These are phyloP conservation scores for Alisma plantagoaquatica DNA, from an alignment of 106 monocot genomes.

Conservation along the genomic window DNA sequence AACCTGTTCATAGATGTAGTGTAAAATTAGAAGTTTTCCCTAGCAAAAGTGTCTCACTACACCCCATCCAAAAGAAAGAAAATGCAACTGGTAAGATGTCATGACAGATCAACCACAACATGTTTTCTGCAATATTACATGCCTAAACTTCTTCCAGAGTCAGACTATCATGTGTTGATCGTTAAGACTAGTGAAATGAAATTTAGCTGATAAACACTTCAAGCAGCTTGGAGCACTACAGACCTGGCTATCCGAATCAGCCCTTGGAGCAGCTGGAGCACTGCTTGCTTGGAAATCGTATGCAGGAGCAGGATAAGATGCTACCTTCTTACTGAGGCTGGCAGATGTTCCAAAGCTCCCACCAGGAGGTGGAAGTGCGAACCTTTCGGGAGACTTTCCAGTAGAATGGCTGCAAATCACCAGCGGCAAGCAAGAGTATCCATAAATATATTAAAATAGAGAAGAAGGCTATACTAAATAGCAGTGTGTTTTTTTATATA, in stretches of 20 bases:
- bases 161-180: background rate
- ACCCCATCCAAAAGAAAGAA: too few species aligned
- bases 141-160: background rate
- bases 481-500: background rate
- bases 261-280: conserved; percentile 19
- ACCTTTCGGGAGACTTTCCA: conserved; percentile 55
- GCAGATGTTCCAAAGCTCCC: conserved; percentile 17
- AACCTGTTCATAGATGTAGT: conserved; percentile 25
- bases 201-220: background rate
- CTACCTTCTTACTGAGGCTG: conserved; percentile 26
- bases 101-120: background rate
- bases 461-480: background rate
- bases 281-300: conserved; percentile 18
- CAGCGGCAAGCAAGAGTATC: too few species aligned
- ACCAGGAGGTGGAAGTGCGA: conserved; percentile 59
- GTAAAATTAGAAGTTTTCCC: conserved; percentile 2
- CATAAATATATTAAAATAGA: background rate
- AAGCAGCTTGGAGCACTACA: background rate
- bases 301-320: conserved; percentile 22
- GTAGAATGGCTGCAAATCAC: conserved; percentile 19
- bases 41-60: too few species aligned
- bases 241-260: conserved; percentile 44
- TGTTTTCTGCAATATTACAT: background rate
- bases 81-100: background rate
- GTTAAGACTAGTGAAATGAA: background rate